phyloP scores from a whole-genome alignment of 306 rosid species.

The Quillaja saponaria region DNA sequence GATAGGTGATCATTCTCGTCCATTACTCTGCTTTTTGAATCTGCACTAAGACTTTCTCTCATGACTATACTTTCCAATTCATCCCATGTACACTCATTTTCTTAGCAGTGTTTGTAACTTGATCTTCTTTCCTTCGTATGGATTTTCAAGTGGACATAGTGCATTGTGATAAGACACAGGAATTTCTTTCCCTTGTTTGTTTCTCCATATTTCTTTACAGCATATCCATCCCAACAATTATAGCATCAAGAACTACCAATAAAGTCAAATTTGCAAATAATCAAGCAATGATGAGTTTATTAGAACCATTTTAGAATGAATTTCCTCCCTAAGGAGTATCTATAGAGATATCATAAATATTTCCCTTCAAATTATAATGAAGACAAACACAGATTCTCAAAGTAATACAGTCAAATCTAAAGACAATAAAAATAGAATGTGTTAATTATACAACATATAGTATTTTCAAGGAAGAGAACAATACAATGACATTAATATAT shows the following conservation, averaged over 20 bases:
- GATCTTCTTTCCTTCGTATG: slow-evolving; percentile 89
- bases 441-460: slow-evolving; percentile 15
- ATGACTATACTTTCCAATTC: slow-evolving; percentile 80
- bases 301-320: not conserved
- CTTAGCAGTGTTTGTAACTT: slow-evolving; percentile 67
- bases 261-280: slow-evolving; percentile 45
- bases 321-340: slow-evolving; percentile 21
- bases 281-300: slow-evolving; percentile 4
- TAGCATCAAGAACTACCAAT: slow-evolving; percentile 80
- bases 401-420: not conserved
- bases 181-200: slow-evolving; percentile 80
- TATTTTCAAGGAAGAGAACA: no score
- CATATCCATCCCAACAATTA: slow-evolving; percentile 93
- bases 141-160: slow-evolving; percentile 58
- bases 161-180: slow-evolving; percentile 82
- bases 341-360: not conserved
- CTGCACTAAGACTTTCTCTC: slow-evolving; percentile 56
- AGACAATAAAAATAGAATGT: slow-evolving; percentile 1
- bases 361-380: slow-evolving; percentile 2
- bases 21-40: slow-evolving; percentile 46
- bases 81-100: slow-evolving; percentile 74
- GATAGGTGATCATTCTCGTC: slow-evolving; percentile 75
- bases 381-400: not conserved
- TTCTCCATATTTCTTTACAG: slow-evolving; percentile 71
- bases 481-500: no score